Conservation (phyloP, 352 stramenopile species). For the Globisporangium lucens region DNA sequence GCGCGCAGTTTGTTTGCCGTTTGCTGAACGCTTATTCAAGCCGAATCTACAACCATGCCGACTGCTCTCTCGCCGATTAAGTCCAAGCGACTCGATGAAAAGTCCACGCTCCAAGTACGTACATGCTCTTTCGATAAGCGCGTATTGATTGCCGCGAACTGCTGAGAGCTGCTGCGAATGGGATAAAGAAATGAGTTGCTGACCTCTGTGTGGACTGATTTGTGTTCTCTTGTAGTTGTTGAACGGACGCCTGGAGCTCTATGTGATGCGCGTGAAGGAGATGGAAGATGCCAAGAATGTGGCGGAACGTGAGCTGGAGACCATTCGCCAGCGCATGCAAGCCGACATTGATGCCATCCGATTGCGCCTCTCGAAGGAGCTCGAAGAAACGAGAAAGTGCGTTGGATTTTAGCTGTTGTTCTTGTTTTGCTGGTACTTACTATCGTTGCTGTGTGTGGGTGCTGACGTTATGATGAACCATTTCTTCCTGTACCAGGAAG, state of each 20-base stretch:
- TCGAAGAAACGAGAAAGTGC: slow-evolving; percentile 77
- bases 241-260: slow-evolving; percentile 80
- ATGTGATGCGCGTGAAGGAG: slow-evolving; percentile 82
- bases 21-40: background rate
- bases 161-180: background rate
- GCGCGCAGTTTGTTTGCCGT: slow-evolving; percentile 2
- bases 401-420: background rate
- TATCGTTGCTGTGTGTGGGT: background rate
- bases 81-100: slow-evolving; percentile 82
- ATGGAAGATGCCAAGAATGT: slow-evolving; percentile 73
- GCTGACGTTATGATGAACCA: background rate
- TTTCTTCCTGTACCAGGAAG: slow-evolving; percentile 33
- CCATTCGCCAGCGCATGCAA: slow-evolving; percentile 78
- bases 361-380: slow-evolving; percentile 54
- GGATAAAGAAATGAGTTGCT: slow-evolving; percentile 1
- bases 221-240: slow-evolving; percentile 39
- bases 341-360: slow-evolving; percentile 65
- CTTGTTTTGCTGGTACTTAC: slow-evolving; percentile 2
- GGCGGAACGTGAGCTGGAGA: slow-evolving; percentile 75
- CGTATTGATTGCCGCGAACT: slow-evolving; percentile 3
- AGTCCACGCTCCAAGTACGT: slow-evolving; percentile 68
- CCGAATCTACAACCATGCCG: slow-evolving; percentile 28
- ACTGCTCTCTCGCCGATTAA: slow-evolving; percentile 78
- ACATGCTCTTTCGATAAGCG: background rate
- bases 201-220: background rate